phyloP scores from a whole-genome alignment of 2,329 filamentous ascomycete species.

The Apiospora sp. region DNA sequence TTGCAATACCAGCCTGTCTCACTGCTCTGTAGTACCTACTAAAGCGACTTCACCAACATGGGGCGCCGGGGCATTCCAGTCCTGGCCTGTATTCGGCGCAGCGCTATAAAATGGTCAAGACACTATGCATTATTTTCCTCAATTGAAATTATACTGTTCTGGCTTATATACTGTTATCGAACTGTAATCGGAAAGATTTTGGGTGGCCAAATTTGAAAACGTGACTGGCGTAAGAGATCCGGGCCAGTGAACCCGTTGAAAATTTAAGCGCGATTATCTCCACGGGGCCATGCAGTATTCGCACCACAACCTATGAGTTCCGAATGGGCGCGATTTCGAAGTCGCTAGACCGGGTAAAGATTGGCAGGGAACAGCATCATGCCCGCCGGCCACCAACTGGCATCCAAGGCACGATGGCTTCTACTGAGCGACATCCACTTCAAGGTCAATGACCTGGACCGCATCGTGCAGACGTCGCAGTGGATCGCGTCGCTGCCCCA shows the following conservation, averaged over 20 bases:
- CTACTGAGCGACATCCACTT: slow-evolving; percentile 46
- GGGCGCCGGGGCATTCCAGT: background rate
- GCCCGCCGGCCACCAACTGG: background rate
- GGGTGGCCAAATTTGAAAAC: background rate
- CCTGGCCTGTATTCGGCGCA: background rate
- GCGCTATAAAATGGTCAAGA: background rate
- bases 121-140: background rate
- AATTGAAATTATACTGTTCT: background rate
- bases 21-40: no score
- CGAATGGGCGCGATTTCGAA: background rate
- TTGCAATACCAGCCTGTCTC: no score
- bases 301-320: background rate
- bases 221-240: background rate
- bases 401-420: slow-evolving; percentile 38
- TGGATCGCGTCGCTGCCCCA: slow-evolving; percentile 41
- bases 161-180: no score
- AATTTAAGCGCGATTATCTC: background rate
- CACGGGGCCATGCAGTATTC: background rate
- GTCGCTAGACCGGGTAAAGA: background rate
- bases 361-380: background rate
- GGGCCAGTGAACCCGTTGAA: background rate
- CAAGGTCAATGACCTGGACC: slow-evolving; percentile 40
- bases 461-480: slow-evolving; percentile 38
- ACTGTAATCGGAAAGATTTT: background rate
- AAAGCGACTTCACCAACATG: no score